Conservation (phyloP, 805 yeast species). For the Ogataea neopini region DNA sequence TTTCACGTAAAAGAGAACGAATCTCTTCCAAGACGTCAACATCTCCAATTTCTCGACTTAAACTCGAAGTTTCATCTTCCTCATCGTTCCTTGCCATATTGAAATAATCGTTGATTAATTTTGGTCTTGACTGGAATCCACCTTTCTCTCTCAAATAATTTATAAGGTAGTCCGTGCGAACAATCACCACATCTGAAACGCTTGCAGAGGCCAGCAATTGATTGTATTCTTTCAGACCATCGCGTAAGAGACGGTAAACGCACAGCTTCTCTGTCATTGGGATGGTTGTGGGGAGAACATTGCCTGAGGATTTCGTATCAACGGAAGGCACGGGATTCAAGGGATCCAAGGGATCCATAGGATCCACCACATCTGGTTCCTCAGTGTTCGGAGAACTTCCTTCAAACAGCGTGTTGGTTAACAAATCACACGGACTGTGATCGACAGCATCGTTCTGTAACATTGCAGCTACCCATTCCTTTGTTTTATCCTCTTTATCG, state of each 20-base stretch:
- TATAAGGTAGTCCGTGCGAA: conserved; percentile 31
- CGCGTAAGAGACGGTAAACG: conserved; percentile 19
- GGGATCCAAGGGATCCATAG: too few relatives aligned
- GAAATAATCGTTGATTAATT: conserved; percentile 28
- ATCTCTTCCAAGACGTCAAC: conserved; percentile 19
- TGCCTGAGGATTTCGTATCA: not conserved
- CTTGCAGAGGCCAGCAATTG: conserved; percentile 19
- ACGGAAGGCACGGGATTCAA: too few relatives aligned
- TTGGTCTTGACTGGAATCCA: conserved; percentile 26
- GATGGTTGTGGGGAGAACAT: conserved; percentile 1
- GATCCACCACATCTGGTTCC: not conserved
- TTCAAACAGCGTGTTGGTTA: conserved; percentile 12
- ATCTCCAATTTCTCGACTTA: conserved; percentile 20
- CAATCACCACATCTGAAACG: conserved; percentile 20
- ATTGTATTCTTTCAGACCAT: conserved; percentile 29
- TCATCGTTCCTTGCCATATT: conserved; percentile 27
- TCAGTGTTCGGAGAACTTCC: conserved; percentile 15
- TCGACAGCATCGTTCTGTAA: conserved; percentile 16
- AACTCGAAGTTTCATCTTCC: conserved; percentile 15
- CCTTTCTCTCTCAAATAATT: conserved; percentile 20
- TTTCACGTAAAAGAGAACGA: conserved; percentile 25
- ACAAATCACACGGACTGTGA: conserved; percentile 14
- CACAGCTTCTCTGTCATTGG: conserved; percentile 10
- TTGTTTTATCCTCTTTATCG: conserved; percentile 17
- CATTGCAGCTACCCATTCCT: conserved; percentile 23